Conservation (phyloP, 345 rosid genomes). For the Hypericum androsaemum region DNA sequence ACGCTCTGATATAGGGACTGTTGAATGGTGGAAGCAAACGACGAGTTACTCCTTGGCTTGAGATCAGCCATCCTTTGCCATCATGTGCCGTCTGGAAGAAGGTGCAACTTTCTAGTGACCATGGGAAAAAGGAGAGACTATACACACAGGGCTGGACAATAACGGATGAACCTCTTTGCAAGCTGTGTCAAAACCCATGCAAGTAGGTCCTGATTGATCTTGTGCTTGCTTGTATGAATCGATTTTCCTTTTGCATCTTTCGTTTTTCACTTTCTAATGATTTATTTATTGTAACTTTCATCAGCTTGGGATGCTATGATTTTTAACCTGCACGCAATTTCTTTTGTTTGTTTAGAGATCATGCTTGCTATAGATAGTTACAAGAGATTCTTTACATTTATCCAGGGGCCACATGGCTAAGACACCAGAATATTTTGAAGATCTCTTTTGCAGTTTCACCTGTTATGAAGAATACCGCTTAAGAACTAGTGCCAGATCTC, state of each 20-base stretch:
- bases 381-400: background rate
- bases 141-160: constrained; percentile 77
- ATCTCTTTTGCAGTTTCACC: constrained; percentile 71
- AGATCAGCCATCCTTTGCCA: constrained; percentile 70
- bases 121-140: constrained; percentile 54
- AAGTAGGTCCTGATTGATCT: constrained; percentile 34
- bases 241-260: background rate
- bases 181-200: constrained; percentile 83
- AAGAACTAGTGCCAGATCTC: constrained; percentile 65
- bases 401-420: constrained; percentile 64
- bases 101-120: constrained; percentile 41
- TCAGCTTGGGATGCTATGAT: background rate
- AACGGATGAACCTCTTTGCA: constrained; percentile 76
- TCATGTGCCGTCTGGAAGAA: constrained; percentile 63
- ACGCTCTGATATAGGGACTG: constrained; percentile 56
- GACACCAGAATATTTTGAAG: constrained; percentile 87
- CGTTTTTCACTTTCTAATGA: background rate
- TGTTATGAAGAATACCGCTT: constrained; percentile 85
- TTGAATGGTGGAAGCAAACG: constrained; percentile 81
- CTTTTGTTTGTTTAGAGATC: too few species aligned
- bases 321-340: background rate
- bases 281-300: background rate
- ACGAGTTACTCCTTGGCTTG: constrained; percentile 55
- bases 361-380: background rate
- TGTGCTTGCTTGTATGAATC: constrained; percentile 3